Percentiles rank a stretch among this genome's conserved stretches.
Evolutionary conservation across 2,329 filamentous ascomycete genomes (phyloP).

Genomic region (Colletotrichum godetiae): DNA sequence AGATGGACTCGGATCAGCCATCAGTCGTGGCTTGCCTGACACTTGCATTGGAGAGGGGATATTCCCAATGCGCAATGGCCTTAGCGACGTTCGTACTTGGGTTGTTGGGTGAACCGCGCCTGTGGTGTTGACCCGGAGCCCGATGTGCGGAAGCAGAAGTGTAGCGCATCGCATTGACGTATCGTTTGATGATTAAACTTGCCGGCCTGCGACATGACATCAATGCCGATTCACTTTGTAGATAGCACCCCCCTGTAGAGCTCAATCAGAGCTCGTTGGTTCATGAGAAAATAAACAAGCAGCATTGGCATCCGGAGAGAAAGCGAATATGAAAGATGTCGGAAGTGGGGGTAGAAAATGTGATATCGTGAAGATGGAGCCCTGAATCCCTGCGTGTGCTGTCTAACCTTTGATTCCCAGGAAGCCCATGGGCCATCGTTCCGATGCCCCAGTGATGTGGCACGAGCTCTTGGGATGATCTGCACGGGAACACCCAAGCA

Average conservation of each 20-base stretch:
- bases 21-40: not conserved
- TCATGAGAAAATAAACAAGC: not conserved
- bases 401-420: not conserved
- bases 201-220: not conserved
- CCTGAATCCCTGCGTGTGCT: conserved; percentile 23
- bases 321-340: not conserved
- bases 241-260: not conserved
- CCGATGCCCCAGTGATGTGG: conserved; percentile 22
- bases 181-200: too few species aligned
- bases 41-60: not conserved
- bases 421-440: conserved; percentile 25
- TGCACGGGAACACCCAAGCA: conserved; percentile 30
- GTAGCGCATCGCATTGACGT: not conserved
- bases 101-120: not conserved
- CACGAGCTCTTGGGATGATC: conserved; percentile 31
- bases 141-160: not conserved
- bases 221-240: not conserved
- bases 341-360: conserved; percentile 22
- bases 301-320: not conserved
- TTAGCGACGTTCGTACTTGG: not conserved
- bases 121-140: not conserved
- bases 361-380: conserved; percentile 19
- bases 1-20: not conserved
- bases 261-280: not conserved
- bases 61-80: not conserved